Evolutionary conservation across 179 eudicot genomes (phyloP), one percentile per base, ranked within the genome.

Genomic region (Heliamphora pulchella): DNA sequence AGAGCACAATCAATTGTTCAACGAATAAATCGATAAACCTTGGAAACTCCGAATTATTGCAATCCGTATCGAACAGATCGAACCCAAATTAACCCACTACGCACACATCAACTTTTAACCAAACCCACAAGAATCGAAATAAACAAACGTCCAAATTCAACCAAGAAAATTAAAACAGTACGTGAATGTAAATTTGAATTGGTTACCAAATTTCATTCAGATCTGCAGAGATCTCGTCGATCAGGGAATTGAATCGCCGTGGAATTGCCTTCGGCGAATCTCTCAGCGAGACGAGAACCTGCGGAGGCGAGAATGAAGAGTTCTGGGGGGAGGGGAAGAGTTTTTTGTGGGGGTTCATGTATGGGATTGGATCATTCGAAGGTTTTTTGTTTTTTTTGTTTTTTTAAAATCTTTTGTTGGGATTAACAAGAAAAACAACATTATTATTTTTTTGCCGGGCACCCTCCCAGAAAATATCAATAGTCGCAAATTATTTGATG

Each of bases 31-130:
- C n/a, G 8, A 39, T 31, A 10, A 8, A 65, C 8, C 46, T 65
- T 65, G 3, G 46, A 31, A 65, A 65, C 46, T 4, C 71, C 48
- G n/a, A 67, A 67, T 43, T 43, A 11, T 39, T 67, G 13, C 47
- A 67, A 67, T 67, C 50, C 41, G 48, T n/a, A 43, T 17, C 73
- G 47, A n/a, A 71, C 74, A 70, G 22, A 70, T 17, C 22, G 54
- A 53, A n/a, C 22, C 11, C 6, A 15, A 70, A 14, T 70, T 6
- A 70, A 44, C 15, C 59, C 11, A 55, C 48, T 13, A 17, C 22
- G 22, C 54, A 70, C 53, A 46, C 54, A 70, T 6, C 54, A 44
- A 70, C 17, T 70, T 18, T 22, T 8, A 70, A 17, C 11, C 11
- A 46, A 70, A 7, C 31, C 54, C 13, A 1, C 5, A 69, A 69